These are phyloP conservation scores for Globisporangium middletonii DNA, from an alignment of 352 stramenopile genomes.

Conservation along the genomic window DNA sequence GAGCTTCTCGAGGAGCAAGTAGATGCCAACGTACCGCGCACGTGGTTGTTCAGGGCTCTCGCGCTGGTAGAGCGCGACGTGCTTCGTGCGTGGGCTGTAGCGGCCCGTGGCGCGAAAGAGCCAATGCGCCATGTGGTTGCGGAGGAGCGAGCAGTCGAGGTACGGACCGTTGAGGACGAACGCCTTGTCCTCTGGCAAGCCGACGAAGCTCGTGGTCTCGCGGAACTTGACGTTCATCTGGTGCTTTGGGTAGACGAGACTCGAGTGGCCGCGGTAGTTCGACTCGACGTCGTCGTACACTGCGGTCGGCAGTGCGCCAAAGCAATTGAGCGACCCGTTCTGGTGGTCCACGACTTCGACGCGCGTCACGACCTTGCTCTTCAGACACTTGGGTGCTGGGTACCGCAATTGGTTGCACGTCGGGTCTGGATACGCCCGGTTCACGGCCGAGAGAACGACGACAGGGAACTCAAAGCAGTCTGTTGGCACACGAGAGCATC, in stretches of 20 bases:
- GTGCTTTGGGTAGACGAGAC: conserved; percentile 75
- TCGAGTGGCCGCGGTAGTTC: conserved; percentile 76
- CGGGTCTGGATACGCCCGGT: conserved; percentile 48
- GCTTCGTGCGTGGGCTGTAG: conserved; percentile 54
- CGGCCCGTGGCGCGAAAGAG: conserved; percentile 60
- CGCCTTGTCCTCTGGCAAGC: conserved; percentile 50
- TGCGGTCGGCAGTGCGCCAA: conserved; percentile 30
- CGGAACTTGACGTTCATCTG: conserved; percentile 16
- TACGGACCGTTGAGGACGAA: conserved; percentile 78
- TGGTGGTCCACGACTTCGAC: conserved; percentile 63
- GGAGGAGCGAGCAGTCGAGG: conserved; percentile 60
- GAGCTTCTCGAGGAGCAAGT: conserved; percentile 23
- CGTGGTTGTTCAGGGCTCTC: no score
- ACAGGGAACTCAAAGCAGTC: conserved; percentile 66
- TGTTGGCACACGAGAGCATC: conserved; percentile 2
- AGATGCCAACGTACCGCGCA: no score
- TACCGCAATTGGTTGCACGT: conserved; percentile 70
- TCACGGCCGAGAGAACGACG: conserved; percentile 51
- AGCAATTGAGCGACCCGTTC: conserved; percentile 50
- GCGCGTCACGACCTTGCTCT: conserved; percentile 36
- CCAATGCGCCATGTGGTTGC: conserved; percentile 80
- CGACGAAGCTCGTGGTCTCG: conserved; percentile 35
- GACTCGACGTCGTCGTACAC: conserved; percentile 33
- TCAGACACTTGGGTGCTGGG: conserved; percentile 62
- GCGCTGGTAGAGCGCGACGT: conserved; percentile 23